Conservation (phyloP, 2,329 filamentous ascomycete species). For the Dactylella cylindrospora region DNA sequence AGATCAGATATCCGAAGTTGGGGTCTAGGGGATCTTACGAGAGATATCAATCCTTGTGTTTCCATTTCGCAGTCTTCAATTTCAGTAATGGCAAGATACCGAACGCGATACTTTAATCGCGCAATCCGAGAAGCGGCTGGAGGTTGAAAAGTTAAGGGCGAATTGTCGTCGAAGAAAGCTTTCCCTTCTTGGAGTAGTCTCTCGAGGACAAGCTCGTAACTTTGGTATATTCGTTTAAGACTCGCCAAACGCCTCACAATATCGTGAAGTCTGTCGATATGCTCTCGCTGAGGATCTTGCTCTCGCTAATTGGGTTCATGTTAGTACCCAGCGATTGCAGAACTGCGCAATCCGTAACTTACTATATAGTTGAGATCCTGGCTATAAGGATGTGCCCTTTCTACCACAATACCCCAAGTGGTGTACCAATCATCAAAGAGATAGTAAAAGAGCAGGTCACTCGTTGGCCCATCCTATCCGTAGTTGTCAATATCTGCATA, state of each 20-base stretch:
- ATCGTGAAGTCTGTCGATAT: slow-evolving; percentile 59
- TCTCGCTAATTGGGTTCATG: slow-evolving; percentile 62
- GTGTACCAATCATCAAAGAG: slow-evolving; percentile 68
- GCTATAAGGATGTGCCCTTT: slow-evolving; percentile 58
- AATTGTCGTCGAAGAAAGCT: slow-evolving; percentile 50
- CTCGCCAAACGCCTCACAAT: slow-evolving; percentile 64
- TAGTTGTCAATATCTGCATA: not conserved
- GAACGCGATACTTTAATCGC: slow-evolving; percentile 62
- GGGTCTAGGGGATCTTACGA: slow-evolving; percentile 35
- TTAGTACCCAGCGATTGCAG: slow-evolving; percentile 5
- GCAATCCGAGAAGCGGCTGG: slow-evolving; percentile 61
- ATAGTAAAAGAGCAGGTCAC: slow-evolving; percentile 66
- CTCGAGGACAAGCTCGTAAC: slow-evolving; percentile 63
- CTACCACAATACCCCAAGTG: slow-evolving; percentile 62
- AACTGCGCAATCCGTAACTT: slow-evolving; percentile 37
- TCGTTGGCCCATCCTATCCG: slow-evolving; percentile 54
- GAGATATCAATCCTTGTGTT: slow-evolving; percentile 56
- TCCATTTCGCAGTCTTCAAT: slow-evolving; percentile 63
- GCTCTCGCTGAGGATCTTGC: slow-evolving; percentile 53
- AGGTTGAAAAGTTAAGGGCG: slow-evolving; percentile 43
- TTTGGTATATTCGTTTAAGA: slow-evolving; percentile 63
- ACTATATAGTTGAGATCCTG: slow-evolving; percentile 58
- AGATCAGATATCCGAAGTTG: not conserved
- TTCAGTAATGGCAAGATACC: slow-evolving; percentile 64
- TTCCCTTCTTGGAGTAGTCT: slow-evolving; percentile 59